Evolutionary conservation across 495 filamentous ascomycete genomes (phyloP).

Genomic region (Ramalina intermedia): DNA sequence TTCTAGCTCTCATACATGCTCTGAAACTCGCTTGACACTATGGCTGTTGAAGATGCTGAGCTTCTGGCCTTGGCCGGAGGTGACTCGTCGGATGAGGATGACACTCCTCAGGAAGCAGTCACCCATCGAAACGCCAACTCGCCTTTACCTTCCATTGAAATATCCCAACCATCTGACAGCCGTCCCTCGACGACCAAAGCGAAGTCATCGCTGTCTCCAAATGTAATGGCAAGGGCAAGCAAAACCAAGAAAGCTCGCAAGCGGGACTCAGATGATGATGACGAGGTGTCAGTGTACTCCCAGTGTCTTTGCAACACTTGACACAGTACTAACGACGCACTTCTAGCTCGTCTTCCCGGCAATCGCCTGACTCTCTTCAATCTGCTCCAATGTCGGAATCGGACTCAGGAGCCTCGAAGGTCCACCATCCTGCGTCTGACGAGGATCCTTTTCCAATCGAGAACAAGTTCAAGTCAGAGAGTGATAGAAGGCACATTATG

Average conservation of each 20-base stretch:
- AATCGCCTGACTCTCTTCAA: constrained; percentile 61
- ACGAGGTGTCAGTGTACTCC: constrained; percentile 59
- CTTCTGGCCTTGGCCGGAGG: constrained; percentile 71
- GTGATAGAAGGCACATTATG: constrained; percentile 73
- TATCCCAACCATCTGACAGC: constrained; percentile 17
- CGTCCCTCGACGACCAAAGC: constrained; percentile 35
- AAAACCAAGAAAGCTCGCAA: constrained; percentile 25
- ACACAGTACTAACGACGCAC: constrained; percentile 9
- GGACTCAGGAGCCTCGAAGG: constrained; percentile 46
- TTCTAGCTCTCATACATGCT: too few relatives aligned
- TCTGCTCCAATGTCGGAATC: constrained; percentile 87
- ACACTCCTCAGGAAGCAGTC: constrained; percentile 16
- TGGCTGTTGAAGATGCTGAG: constrained; percentile 75
- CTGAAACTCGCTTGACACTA: constrained; percentile 16
- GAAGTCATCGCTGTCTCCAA: constrained; percentile 26
- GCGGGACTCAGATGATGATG: constrained; percentile 61
- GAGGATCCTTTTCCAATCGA: constrained; percentile 73
- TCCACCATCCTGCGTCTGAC: constrained; percentile 37
- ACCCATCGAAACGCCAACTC: constrained; percentile 19
- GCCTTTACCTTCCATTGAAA: constrained; percentile 18
- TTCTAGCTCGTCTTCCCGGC: constrained; percentile 42
- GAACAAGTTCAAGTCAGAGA: constrained; percentile 63
- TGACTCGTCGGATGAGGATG: constrained; percentile 39
- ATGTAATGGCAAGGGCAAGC: constrained; percentile 30
- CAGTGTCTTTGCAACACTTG: not conserved